A percentile compares a stretch with the other conserved stretches of the same genome.
Conservation (phyloP, 805 yeast genomes). For the Candida boidinii region DNA sequence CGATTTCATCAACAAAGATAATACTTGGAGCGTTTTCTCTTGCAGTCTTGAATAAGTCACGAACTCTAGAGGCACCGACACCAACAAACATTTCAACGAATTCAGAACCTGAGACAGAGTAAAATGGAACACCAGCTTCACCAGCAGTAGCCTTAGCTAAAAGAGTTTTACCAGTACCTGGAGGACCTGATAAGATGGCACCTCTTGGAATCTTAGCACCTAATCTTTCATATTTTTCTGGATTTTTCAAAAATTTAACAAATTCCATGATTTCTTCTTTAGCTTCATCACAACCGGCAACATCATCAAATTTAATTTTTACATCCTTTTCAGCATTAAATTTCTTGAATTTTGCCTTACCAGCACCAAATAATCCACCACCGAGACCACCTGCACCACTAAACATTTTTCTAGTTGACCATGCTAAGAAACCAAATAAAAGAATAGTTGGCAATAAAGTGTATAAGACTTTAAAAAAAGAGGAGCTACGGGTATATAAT, state of each 20-base stretch:
- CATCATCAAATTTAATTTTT: constrained; percentile 83
- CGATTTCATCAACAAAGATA: constrained; percentile 96
- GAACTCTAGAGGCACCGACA: constrained; percentile 97
- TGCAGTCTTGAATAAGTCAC: constrained; percentile 89
- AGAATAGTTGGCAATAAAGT: constrained; percentile 77
- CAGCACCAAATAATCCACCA: constrained; percentile 59
- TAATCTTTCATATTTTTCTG: constrained; percentile 78
- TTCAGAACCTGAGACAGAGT: constrained; percentile 94
- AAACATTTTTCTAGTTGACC: constrained; percentile 49
- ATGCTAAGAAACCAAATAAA: constrained; percentile 70
- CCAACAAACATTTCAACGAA: constrained; percentile 99
- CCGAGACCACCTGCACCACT: constrained; percentile 48
- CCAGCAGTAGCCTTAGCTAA: constrained; percentile 99
- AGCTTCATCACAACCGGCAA: constrained; percentile 96
- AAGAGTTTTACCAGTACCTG: constrained; percentile 98
- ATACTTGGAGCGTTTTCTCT: constrained; percentile 92
- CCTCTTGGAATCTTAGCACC: constrained; percentile 99
- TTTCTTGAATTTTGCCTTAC: constrained; percentile 72
- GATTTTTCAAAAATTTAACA: constrained; percentile 86
- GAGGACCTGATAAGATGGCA: constrained; percentile 95
- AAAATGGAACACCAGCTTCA: constrained; percentile 97
- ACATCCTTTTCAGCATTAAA: constrained; percentile 89
- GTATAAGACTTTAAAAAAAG: constrained; percentile 51
- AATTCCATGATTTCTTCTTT: constrained; percentile 97
- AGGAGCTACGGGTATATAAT: constrained; percentile 59